Conservation (phyloP, 2,329 filamentous ascomycete species). For the Coccinonectria pachysandricola region DNA sequence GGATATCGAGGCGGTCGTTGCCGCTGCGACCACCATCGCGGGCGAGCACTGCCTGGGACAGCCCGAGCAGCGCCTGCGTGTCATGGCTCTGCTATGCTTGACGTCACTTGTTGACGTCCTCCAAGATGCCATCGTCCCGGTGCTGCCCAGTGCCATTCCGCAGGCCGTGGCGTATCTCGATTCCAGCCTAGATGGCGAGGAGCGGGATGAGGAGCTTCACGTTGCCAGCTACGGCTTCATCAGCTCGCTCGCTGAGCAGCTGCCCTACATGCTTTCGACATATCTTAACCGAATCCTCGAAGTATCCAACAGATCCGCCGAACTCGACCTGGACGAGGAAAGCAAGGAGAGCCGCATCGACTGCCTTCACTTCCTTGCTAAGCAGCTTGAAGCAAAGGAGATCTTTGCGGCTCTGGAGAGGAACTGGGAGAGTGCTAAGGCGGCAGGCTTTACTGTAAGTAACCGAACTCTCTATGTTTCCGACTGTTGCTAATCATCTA, state of each 20-base stretch:
- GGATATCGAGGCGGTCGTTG: conserved; percentile 64
- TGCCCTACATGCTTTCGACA: conserved; percentile 81
- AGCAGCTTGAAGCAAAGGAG: conserved; percentile 66
- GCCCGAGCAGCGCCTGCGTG: conserved; percentile 58
- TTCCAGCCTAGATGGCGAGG: conserved; percentile 43
- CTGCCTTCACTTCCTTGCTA: conserved; percentile 65
- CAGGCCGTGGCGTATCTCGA: conserved; percentile 62
- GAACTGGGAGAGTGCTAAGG: conserved; percentile 59
- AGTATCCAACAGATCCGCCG: conserved; percentile 63
- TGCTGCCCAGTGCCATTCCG: conserved; percentile 67
- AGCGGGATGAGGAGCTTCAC: conserved; percentile 55
- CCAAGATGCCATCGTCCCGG: conserved; percentile 72
- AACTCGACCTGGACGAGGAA: conserved; percentile 48
- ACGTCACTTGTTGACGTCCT: conserved; percentile 84
- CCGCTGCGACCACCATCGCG: conserved; percentile 66
- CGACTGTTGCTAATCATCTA: too few species aligned
- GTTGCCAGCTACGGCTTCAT: conserved; percentile 76
- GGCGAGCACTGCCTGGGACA: conserved; percentile 68
- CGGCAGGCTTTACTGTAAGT: conserved; percentile 51
- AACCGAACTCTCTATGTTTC: too few species aligned
- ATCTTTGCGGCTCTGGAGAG: conserved; percentile 62
- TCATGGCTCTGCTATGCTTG: conserved; percentile 81
- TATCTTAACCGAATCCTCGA: conserved; percentile 64
- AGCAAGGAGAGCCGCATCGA: conserved; percentile 55
- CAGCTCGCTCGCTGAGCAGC: conserved; percentile 65